Evolutionary conservation across 2,329 filamentous ascomycete genomes (phyloP).

Genomic region (Myrmaecium sp.): DNA sequence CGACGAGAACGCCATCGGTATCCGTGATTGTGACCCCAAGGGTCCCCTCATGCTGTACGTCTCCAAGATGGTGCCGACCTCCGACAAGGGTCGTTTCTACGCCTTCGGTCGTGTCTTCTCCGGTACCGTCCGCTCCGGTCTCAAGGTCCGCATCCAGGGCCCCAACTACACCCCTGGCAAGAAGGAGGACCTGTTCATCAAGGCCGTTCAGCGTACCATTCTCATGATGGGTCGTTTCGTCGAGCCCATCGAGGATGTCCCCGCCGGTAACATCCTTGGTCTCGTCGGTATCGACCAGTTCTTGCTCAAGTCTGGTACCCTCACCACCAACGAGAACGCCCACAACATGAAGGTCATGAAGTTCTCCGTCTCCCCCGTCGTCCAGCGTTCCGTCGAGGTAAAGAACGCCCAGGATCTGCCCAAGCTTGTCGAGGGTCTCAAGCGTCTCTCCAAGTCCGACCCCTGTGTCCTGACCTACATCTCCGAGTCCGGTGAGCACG

Average conservation of each 20-base stretch:
- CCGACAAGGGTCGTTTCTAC: slow-evolving; percentile 99
- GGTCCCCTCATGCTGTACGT: slow-evolving; percentile 99
- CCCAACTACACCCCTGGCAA: slow-evolving; percentile 96
- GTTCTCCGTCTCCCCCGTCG: slow-evolving; percentile 99
- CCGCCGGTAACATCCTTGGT: slow-evolving; percentile 98
- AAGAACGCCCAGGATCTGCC: slow-evolving; percentile 99
- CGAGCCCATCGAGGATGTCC: slow-evolving; percentile 97
- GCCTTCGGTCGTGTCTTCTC: slow-evolving; percentile 99
- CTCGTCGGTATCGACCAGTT: slow-evolving; percentile 99
- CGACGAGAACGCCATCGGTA: slow-evolving; percentile 84
- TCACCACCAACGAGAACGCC: slow-evolving; percentile 90
- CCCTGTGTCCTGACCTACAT: slow-evolving; percentile 90
- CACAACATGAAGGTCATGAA: slow-evolving; percentile 99
- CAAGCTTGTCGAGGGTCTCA: slow-evolving; percentile 99
- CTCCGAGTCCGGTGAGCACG: slow-evolving; percentile 89
- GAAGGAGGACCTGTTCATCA: slow-evolving; percentile 98
- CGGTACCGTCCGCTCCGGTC: slow-evolving; percentile 90
- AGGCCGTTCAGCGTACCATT: slow-evolving; percentile 98
- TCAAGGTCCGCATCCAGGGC: slow-evolving; percentile 99
- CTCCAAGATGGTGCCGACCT: slow-evolving; percentile 99
- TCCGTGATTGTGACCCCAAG: slow-evolving; percentile 97
- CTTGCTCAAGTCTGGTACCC: slow-evolving; percentile 99
- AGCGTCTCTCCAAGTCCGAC: slow-evolving; percentile 99
- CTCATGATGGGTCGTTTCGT: slow-evolving; percentile 99
- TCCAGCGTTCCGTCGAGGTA: slow-evolving; percentile 95